Evolutionary conservation across 345 rosid species (phyloP).

Genomic region (Lepidium sativum): DNA sequence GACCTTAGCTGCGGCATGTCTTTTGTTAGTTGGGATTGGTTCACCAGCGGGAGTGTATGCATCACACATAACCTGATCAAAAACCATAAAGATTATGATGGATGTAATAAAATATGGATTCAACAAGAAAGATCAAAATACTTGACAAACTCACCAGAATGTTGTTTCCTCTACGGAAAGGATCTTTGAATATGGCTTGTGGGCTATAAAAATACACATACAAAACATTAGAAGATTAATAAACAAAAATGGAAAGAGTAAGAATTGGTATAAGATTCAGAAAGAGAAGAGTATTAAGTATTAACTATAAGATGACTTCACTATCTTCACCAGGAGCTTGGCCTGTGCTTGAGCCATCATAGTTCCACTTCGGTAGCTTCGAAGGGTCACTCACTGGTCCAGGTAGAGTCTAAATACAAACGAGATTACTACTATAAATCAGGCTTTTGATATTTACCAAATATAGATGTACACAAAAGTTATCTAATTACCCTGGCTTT

Average conservation of each 20-base stretch:
- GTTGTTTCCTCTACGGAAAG: slow-evolving; percentile 36
- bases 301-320: slow-evolving; percentile 75
- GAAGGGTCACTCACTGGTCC: slow-evolving; percentile 56
- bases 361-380: slow-evolving; percentile 63
- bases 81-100: background rate
- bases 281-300: background rate
- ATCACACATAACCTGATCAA: slow-evolving; percentile 71
- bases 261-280: slow-evolving; percentile 7
- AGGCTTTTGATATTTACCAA: background rate
- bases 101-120: background rate
- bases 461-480: background rate
- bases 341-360: slow-evolving; percentile 25
- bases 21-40: slow-evolving; percentile 75
- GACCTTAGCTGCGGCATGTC: slow-evolving; percentile 60
- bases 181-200: slow-evolving; percentile 85
- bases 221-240: background rate
- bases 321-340: slow-evolving; percentile 88
- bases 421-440: background rate
- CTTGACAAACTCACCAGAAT: slow-evolving; percentile 39
- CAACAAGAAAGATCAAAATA: background rate
- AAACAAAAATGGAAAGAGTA: background rate
- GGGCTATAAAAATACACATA: slow-evolving; percentile 37
- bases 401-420: slow-evolving; percentile 38
- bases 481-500: slow-evolving; percentile 52
- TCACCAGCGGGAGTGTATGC: slow-evolving; percentile 78